These are phyloP conservation scores for Leccinum olivaceopallidum DNA, from an alignment of 768 basidiomycete genomes.

Conservation along the genomic window DNA sequence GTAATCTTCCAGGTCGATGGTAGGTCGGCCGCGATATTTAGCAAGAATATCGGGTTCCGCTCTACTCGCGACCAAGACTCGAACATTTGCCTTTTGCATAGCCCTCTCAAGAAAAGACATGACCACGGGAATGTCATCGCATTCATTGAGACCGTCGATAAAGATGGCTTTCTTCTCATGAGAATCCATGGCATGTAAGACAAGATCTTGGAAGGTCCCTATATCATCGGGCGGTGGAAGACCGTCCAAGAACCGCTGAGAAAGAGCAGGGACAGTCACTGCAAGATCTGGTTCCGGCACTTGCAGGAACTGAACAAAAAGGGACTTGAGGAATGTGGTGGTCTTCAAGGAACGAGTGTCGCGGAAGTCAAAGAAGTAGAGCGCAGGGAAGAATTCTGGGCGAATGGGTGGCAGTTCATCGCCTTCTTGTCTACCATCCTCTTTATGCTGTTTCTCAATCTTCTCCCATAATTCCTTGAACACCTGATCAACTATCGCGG, in stretches of 20 bases:
- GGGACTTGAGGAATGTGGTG: conserved; percentile 23
- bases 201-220: conserved; percentile 15
- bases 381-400: conserved; percentile 27
- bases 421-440: conserved; percentile 15
- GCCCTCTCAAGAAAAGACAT: conserved; percentile 26
- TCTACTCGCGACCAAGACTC: conserved; percentile 25
- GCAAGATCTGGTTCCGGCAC: conserved; percentile 21
- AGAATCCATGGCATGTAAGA: conserved; percentile 23
- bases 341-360: conserved; percentile 22
- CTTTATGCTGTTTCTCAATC: conserved; percentile 23
- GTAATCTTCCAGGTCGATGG: conserved; percentile 25
- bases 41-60: conserved; percentile 21
- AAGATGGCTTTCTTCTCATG: conserved; percentile 26
- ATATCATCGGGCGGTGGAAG: conserved; percentile 20
- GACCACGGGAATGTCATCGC: conserved; percentile 20
- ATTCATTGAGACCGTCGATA: conserved; percentile 29
- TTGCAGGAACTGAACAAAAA: conserved; percentile 30
- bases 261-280: conserved; percentile 23
- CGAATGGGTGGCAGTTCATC: conserved; percentile 19
- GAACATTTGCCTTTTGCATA: conserved; percentile 25
- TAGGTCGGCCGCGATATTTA: conserved; percentile 21
- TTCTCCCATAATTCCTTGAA: conserved; percentile 26
- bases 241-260: conserved; percentile 16
- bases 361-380: conserved; percentile 32
- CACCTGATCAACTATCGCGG: conserved; percentile 25